Percentiles rank a stretch among this genome's conserved stretches.
These are phyloP conservation scores for Paramecium sexaurelia DNA, from an alignment of 73 alveolate species.

Conservation along the genomic window DNA sequence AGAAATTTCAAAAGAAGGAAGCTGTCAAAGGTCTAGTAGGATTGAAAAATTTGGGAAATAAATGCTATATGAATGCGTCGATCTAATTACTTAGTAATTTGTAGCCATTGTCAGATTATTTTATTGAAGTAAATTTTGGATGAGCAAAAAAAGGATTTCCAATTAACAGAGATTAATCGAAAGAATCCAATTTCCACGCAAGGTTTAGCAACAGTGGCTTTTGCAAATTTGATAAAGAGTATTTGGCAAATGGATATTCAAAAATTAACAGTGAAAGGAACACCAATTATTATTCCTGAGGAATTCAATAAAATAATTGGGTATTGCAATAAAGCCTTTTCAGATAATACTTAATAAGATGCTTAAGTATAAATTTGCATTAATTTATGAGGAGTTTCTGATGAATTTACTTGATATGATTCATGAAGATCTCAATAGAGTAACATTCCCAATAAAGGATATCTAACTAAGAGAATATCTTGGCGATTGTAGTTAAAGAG, in stretches of 20 bases:
- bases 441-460: background rate
- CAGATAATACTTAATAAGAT: conserved; percentile 85
- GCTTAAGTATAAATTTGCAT: conserved; percentile 62
- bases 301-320: background rate
- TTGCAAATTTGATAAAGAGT: conserved; percentile 12
- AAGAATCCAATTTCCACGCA: conserved; percentile 30
- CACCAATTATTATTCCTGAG: conserved; percentile 22
- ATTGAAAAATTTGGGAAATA: conserved; percentile 89
- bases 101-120: conserved; percentile 90
- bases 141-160: background rate
- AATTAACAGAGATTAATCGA: conserved; percentile 41
- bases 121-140: conserved; percentile 46
- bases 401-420: conserved; percentile 91
- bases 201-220: conserved; percentile 22
- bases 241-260: conserved; percentile 35
- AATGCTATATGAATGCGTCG: conserved; percentile 92
- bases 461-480: conserved; percentile 31
- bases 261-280: background rate
- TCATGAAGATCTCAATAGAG: conserved; percentile 97
- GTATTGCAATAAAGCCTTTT: conserved; percentile 39
- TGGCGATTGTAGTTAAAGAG: conserved; percentile 6
- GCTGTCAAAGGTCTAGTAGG: conserved; percentile 82
- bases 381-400: conserved; percentile 84
- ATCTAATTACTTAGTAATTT: conserved; percentile 85
- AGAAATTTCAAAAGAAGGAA: background rate